Evolutionary conservation across 2,329 filamentous ascomycete genomes (phyloP).

Genomic region (Pseudogymnoascus destructans): DNA sequence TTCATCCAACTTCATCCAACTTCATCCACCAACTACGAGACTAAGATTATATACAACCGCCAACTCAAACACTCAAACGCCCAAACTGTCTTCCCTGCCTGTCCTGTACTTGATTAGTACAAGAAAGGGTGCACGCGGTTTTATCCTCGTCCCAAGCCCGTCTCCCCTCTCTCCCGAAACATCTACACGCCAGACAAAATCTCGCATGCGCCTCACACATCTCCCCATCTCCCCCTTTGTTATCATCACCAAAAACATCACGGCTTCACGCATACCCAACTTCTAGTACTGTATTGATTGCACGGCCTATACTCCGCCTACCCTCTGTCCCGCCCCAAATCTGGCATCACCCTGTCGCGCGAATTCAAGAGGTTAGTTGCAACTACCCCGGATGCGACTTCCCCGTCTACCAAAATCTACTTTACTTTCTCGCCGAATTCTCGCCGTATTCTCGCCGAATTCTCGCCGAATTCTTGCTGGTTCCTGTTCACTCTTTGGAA

Average conservation of each 20-base stretch:
- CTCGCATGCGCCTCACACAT: neutral
- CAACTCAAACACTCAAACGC: neutral
- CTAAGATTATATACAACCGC: no score
- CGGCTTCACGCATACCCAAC: neutral
- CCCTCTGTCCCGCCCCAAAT: neutral
- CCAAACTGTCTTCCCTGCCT: neutral
- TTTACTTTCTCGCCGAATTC: neutral
- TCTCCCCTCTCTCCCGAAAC: slow-evolving; percentile 1
- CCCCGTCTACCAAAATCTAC: neutral
- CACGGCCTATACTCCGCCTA: neutral
- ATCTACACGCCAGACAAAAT: slow-evolving; percentile 8
- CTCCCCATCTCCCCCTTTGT: neutral
- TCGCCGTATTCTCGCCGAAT: neutral
- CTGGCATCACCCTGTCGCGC: slow-evolving; percentile 2
- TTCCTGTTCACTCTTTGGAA: neutral
- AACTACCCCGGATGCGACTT: neutral
- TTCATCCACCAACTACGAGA: no score
- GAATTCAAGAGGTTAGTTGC: neutral
- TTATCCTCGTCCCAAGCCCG: neutral
- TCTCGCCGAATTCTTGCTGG: neutral
- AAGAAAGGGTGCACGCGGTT: neutral
- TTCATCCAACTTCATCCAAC: no score
- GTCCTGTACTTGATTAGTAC: neutral
- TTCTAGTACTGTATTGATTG: neutral
- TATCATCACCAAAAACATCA: slow-evolving; percentile 5